These are phyloP conservation scores for Pluteus cervinus DNA, from an alignment of 768 basidiomycete species.

Conservation along the genomic window DNA sequence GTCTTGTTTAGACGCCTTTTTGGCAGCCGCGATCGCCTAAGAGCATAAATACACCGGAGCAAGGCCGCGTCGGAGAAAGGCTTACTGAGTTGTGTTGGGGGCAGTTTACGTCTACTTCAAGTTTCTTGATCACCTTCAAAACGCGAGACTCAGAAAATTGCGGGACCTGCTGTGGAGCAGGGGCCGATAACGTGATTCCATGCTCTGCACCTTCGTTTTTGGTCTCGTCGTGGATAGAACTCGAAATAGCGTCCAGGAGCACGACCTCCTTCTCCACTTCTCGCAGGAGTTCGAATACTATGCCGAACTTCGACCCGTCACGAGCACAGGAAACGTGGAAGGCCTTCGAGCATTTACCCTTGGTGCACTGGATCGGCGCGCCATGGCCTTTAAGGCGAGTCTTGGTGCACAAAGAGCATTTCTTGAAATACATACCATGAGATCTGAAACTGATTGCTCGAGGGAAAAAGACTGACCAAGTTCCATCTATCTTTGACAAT, in stretches of 20 bases:
- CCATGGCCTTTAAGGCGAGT: conserved; percentile 61
- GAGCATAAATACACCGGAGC: conserved; percentile 1
- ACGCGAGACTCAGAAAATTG: conserved; percentile 22
- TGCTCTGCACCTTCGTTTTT: background rate
- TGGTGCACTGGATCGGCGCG: conserved; percentile 87
- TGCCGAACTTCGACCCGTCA: conserved; percentile 42
- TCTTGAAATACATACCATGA: conserved; percentile 39
- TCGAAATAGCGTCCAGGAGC: conserved; percentile 39
- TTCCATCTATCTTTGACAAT: conserved; percentile 94
- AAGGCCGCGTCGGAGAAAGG: conserved; percentile 10
- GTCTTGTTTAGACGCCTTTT: conserved; percentile 70
- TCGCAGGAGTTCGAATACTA: conserved; percentile 55
- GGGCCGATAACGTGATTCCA: conserved; percentile 7
- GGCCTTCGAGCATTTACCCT: conserved; percentile 89
- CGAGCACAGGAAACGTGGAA: conserved; percentile 92
- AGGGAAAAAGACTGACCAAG: conserved; percentile 49
- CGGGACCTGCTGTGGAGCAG: background rate
- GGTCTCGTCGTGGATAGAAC: conserved; percentile 3
- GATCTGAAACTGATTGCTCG: too few species aligned
- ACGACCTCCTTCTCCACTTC: conserved; percentile 83
- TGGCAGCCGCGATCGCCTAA: conserved; percentile 51
- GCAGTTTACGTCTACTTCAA: conserved; percentile 73
- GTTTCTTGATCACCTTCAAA: conserved; percentile 68
- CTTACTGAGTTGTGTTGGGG: conserved; percentile 88
- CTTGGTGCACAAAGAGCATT: conserved; percentile 85